Percentiles rank a stretch among this genome's conserved stretches.
Conservation (phyloP, 2,329 filamentous ascomycete species). For the Tetracladium maxilliforme region DNA sequence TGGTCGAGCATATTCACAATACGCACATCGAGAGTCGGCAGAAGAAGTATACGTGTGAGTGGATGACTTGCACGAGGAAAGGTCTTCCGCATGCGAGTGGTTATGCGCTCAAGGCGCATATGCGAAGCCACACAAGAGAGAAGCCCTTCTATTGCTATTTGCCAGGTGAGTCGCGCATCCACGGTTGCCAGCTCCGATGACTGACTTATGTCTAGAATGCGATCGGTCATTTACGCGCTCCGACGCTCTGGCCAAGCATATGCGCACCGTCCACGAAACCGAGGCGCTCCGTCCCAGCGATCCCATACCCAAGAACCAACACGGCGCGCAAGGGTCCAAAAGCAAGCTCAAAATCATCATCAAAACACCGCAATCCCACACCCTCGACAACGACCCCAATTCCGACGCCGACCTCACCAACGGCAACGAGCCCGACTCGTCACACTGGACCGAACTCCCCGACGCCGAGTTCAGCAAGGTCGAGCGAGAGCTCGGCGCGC, state of each 20-base stretch:
- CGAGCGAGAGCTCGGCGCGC: slow-evolving; percentile 46
- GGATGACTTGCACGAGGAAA: slow-evolving; percentile 79
- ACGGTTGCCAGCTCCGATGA: background rate
- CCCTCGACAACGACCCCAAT: slow-evolving; percentile 35
- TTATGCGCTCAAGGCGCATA: slow-evolving; percentile 91
- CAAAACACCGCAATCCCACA: slow-evolving; percentile 43
- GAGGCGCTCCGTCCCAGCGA: slow-evolving; percentile 76
- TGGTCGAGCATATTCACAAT: slow-evolving; percentile 77
- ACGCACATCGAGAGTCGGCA: slow-evolving; percentile 87
- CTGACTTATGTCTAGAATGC: slow-evolving; percentile 50
- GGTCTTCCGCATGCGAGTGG: slow-evolving; percentile 86
- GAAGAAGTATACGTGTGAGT: slow-evolving; percentile 98
- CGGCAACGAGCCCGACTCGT: slow-evolving; percentile 24
- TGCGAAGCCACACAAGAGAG: slow-evolving; percentile 94
- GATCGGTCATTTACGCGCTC: slow-evolving; percentile 93
- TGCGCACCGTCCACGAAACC: slow-evolving; percentile 96
- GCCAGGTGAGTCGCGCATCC: slow-evolving; percentile 47
- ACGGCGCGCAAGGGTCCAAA: slow-evolving; percentile 25
- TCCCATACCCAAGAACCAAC: slow-evolving; percentile 57
- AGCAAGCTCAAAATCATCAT: slow-evolving; percentile 48
- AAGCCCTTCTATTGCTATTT: slow-evolving; percentile 96
- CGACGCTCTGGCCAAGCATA: slow-evolving; percentile 92
- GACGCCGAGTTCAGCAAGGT: slow-evolving; percentile 46
- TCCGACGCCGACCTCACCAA: slow-evolving; percentile 10
- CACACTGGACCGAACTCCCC: slow-evolving; percentile 15